Percentiles rank a stretch among this genome's conserved stretches.
These are phyloP conservation scores for Cyclotella kingstonii DNA, from an alignment of 108 stramenopile species.

Conservation along the genomic window DNA sequence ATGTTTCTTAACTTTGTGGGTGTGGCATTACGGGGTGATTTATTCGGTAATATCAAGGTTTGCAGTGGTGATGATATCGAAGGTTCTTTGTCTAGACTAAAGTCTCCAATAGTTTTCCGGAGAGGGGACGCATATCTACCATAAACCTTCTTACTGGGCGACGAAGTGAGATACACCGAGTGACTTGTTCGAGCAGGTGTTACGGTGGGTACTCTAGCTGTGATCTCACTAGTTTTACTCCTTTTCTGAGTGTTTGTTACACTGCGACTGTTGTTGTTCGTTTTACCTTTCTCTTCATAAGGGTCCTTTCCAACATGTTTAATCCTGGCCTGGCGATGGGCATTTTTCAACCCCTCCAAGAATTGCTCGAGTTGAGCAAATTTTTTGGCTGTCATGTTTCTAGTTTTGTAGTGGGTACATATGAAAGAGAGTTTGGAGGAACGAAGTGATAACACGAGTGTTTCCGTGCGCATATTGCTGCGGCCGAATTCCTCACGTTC, in stretches of 20 bases:
- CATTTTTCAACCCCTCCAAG: not conserved
- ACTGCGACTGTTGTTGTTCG: not conserved
- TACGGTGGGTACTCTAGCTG: not conserved
- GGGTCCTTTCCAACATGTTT: not conserved
- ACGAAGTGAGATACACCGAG: not conserved
- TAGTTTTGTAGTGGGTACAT: not conserved
- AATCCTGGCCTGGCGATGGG: not conserved
- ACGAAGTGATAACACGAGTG: no score
- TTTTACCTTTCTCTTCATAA: not conserved
- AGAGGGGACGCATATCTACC: not conserved
- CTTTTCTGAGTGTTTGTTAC: not conserved
- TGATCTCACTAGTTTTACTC: not conserved
- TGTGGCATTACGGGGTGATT: slow-evolving; percentile 28
- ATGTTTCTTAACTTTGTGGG: slow-evolving; percentile 11
- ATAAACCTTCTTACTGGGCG: no score
- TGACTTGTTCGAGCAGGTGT: not conserved
- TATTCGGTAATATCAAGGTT: slow-evolving; percentile 16
- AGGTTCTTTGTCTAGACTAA: not conserved
- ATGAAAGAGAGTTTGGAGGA: not conserved
- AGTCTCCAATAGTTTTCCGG: not conserved
- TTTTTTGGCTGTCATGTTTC: not conserved
- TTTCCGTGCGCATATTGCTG: no score
- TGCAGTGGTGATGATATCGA: not conserved
- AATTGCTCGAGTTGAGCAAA: not conserved
- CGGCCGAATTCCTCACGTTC: not conserved